phyloP scores from a whole-genome alignment of 306 rosid genomes.

The Vigna angularis region DNA sequence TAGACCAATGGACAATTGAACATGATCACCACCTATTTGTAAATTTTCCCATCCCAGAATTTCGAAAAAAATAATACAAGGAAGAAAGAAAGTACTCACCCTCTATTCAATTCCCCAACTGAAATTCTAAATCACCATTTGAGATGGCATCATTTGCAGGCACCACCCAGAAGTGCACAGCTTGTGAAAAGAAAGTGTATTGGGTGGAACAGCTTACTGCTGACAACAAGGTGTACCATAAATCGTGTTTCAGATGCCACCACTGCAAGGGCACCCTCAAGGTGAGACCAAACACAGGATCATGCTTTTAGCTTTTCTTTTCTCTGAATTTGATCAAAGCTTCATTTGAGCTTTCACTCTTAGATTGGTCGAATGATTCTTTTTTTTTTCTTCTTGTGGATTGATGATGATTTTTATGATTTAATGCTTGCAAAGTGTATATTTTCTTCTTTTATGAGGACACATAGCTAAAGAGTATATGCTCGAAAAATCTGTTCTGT shows the following conservation, averaged over 20 bases:
- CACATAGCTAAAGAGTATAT: background rate
- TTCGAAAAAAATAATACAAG: constrained; percentile 16
- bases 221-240: constrained; percentile 85
- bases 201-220: constrained; percentile 90
- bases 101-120: constrained; percentile 27
- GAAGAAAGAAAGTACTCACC: background rate
- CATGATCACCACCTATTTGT: constrained; percentile 40
- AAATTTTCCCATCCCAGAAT: constrained; percentile 35
- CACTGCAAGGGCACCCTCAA: constrained; percentile 98
- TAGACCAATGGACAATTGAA: constrained; percentile 35
- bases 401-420: constrained; percentile 36
- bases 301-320: constrained; percentile 31
- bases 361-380: background rate
- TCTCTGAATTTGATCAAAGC: constrained; percentile 11
- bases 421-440: background rate
- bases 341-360: background rate
- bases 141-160: constrained; percentile 88
- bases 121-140: constrained; percentile 26
- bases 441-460: background rate
- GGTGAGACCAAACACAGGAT: constrained; percentile 44
- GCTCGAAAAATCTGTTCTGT: constrained; percentile 14
- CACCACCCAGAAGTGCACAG: constrained; percentile 92
- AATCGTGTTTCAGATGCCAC: constrained; percentile 92
- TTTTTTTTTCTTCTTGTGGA: constrained; percentile 10
- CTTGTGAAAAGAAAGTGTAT: constrained; percentile 92